Conservation (phyloP, 2,329 filamentous ascomycete species). For the Anthostomella pinea region DNA sequence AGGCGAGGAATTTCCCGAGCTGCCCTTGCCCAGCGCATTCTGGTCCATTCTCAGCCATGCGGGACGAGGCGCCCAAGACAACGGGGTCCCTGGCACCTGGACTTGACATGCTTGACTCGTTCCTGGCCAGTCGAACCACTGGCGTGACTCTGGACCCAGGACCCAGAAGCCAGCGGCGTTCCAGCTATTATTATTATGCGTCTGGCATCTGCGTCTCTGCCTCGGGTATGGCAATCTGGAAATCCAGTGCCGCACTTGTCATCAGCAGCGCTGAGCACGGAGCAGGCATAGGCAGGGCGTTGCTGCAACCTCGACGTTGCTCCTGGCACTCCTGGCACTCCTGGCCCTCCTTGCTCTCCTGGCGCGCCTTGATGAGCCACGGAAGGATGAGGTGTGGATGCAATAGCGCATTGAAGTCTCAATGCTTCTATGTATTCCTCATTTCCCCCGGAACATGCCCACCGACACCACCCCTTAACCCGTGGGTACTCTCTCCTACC, state of each 20-base stretch:
- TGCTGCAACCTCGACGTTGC: constrained; percentile 17
- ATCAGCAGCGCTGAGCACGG: neutral
- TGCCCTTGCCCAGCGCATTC: neutral
- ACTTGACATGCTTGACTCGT: neutral
- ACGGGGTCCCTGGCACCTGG: constrained; percentile 5
- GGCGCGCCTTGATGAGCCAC: constrained; percentile 22
- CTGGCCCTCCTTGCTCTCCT: too few relatives aligned
- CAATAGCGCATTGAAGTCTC: constrained; percentile 32
- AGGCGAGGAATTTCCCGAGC: constrained; percentile 16
- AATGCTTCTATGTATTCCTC: constrained; percentile 28
- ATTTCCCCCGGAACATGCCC: constrained; percentile 33
- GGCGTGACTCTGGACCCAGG: too few relatives aligned
- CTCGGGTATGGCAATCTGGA: neutral
- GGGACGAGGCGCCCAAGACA: constrained; percentile 22
- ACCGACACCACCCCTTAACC: constrained; percentile 31
- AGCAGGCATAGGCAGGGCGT: too few relatives aligned
- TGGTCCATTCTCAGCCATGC: constrained; percentile 21
- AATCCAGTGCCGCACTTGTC: neutral
- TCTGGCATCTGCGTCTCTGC: too few relatives aligned
- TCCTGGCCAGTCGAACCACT: constrained; percentile 1
- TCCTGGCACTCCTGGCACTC: too few relatives aligned
- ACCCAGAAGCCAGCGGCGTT: constrained; percentile 10
- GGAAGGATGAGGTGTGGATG: constrained; percentile 30
- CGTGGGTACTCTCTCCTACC: constrained; percentile 24
- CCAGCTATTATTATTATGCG: constrained; percentile 17